Evolutionary conservation across 495 filamentous ascomycete species (phyloP).

Genomic region (Tuber indicum): DNA sequence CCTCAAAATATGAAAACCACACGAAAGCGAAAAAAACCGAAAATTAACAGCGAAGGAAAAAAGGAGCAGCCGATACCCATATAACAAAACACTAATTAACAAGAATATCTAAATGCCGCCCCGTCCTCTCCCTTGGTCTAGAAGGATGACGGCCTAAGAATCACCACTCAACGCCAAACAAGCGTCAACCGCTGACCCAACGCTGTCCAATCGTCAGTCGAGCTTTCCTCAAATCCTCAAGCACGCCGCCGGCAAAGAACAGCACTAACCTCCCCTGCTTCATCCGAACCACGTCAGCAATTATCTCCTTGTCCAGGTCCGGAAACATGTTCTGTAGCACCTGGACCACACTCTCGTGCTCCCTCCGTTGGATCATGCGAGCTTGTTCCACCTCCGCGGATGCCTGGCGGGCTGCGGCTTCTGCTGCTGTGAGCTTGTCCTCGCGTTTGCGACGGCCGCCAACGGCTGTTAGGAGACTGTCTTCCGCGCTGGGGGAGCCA

Average conservation of each 20-base stretch:
- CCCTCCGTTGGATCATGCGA: constrained; percentile 69
- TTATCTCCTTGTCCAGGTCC: constrained; percentile 46
- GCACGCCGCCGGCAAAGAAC: constrained; percentile 26
- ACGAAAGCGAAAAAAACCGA: constrained; percentile 9
- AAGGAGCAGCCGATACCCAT: constrained; percentile 30
- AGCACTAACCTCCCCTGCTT: constrained; percentile 43
- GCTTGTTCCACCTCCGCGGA: constrained; percentile 89
- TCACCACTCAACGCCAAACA: constrained; percentile 40
- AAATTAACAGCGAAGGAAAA: neutral
- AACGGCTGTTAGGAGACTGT: constrained; percentile 36
- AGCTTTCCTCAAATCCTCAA: constrained; percentile 27
- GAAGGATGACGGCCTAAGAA: constrained; percentile 1
- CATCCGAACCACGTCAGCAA: constrained; percentile 44
- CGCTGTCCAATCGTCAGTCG: constrained; percentile 34
- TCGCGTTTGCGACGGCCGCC: constrained; percentile 46
- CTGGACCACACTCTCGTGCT: constrained; percentile 87
- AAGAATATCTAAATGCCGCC: constrained; percentile 24
- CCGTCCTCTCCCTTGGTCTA: neutral
- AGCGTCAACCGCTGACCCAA: constrained; percentile 40
- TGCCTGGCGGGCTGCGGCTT: constrained; percentile 88
- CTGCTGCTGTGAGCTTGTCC: constrained; percentile 60
- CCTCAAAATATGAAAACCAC: constrained; percentile 12
- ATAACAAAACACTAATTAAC: constrained; percentile 32
- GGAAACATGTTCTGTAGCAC: constrained; percentile 41
- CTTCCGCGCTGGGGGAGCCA: constrained; percentile 49